Conservation (phyloP, 805 yeast species). For the Metschnikowia kofuensis region DNA sequence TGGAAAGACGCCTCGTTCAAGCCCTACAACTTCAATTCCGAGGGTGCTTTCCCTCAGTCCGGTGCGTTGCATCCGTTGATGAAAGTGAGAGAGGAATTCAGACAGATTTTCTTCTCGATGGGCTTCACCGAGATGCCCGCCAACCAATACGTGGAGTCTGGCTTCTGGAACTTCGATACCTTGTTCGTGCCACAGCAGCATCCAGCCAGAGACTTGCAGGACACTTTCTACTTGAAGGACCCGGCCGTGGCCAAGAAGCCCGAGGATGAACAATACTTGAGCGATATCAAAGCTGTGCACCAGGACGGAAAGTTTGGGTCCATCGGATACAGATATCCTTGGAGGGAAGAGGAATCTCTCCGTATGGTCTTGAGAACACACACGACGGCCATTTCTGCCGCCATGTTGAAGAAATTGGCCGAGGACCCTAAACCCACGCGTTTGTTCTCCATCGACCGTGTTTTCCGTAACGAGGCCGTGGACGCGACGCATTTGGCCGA, state of each 20-base stretch:
- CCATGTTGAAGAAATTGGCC: constrained; percentile 84
- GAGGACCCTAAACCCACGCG: constrained; percentile 85
- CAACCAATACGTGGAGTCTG: constrained; percentile 95
- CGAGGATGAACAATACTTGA: constrained; percentile 73
- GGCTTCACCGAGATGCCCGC: constrained; percentile 99
- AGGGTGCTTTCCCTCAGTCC: constrained; percentile 79
- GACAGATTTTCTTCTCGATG: constrained; percentile 96
- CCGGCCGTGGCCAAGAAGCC: constrained; percentile 82
- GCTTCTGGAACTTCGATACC: constrained; percentile 98
- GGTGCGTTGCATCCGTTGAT: constrained; percentile 97
- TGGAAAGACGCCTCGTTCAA: constrained; percentile 87
- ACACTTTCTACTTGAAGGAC: constrained; percentile 95
- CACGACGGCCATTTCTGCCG: constrained; percentile 91
- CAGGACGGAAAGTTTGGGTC: constrained; percentile 90
- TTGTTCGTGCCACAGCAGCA: constrained; percentile 98
- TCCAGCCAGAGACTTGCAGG: constrained; percentile 99
- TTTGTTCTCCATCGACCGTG: constrained; percentile 94
- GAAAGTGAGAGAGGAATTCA: constrained; percentile 95
- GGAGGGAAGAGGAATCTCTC: constrained; percentile 89
- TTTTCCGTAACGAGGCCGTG: constrained; percentile 98
- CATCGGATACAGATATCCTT: constrained; percentile 96
- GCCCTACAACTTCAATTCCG: constrained; percentile 93
- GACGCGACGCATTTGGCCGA: constrained; percentile 99
- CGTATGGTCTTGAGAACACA: constrained; percentile 95
- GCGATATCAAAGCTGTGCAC: constrained; percentile 79